These are phyloP conservation scores for Fibroporia radiculosa DNA, from an alignment of 768 basidiomycete species.

Conservation along the genomic window DNA sequence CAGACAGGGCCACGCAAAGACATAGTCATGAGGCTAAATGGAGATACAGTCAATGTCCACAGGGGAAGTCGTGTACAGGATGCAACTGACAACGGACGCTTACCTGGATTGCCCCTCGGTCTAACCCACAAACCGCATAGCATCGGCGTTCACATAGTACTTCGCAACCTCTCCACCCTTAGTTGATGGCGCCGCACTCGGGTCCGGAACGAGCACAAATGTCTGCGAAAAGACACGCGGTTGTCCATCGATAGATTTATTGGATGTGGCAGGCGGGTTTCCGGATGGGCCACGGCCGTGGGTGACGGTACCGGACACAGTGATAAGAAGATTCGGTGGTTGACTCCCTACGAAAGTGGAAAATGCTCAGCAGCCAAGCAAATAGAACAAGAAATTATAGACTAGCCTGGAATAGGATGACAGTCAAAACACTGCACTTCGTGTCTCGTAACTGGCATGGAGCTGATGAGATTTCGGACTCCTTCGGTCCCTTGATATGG, in stretches of 20 bases:
- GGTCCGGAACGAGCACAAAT: constrained; percentile 77
- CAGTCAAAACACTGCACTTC: constrained; percentile 87
- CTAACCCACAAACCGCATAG: constrained; percentile 76
- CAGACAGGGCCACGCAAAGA: too few species aligned
- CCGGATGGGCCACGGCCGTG: constrained; percentile 55
- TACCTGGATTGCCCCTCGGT: neutral
- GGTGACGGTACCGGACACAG: constrained; percentile 73
- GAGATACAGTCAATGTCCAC: too few species aligned
- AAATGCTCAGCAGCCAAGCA: constrained; percentile 1
- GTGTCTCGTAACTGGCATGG: constrained; percentile 75
- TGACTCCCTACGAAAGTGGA: constrained; percentile 48
- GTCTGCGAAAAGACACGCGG: constrained; percentile 84
- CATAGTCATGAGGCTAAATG: too few species aligned
- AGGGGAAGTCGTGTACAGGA: too few species aligned
- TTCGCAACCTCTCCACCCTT: constrained; percentile 71
- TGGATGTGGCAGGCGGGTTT: constrained; percentile 43
- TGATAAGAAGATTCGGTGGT: constrained; percentile 72
- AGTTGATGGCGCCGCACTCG: constrained; percentile 50
- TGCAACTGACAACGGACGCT: too few species aligned
- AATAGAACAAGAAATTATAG: neutral
- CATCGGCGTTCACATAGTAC: constrained; percentile 75
- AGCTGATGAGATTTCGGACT: constrained; percentile 54
- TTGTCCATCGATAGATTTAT: constrained; percentile 59
- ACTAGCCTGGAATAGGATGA: constrained; percentile 76
- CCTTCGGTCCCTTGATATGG: constrained; percentile 69